Evolutionary conservation across 1,284 basidiomycete species (phyloP).

Genomic region (Cryptococcus sp.): DNA sequence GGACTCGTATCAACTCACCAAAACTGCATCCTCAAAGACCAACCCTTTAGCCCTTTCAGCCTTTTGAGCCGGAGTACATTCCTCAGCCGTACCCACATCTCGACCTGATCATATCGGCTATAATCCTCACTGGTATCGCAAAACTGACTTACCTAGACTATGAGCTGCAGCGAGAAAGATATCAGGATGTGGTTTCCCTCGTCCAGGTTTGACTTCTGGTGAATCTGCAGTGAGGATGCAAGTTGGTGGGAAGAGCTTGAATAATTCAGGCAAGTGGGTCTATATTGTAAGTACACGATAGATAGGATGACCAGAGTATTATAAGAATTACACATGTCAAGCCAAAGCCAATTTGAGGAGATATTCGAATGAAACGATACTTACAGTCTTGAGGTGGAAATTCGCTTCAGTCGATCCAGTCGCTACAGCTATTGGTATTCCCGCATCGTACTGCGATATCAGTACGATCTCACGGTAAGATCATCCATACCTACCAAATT

Average conservation of each 20-base stretch:
- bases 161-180: constrained; percentile 48
- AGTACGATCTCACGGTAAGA: not conserved
- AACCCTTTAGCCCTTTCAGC: constrained; percentile 35
- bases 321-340: too few relatives aligned
- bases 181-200: constrained; percentile 46
- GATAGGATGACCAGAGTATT: not conserved
- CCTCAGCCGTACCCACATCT: constrained; percentile 40
- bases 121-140: not conserved
- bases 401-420: constrained; percentile 41
- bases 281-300: constrained; percentile 3
- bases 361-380: constrained; percentile 3
- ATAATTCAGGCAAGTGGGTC: constrained; percentile 46
- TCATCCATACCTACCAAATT: constrained; percentile 29
- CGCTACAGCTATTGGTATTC: constrained; percentile 46
- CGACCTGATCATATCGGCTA: constrained; percentile 18
- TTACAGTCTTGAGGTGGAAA: constrained; percentile 41
- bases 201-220: constrained; percentile 38
- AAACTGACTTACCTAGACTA: constrained; percentile 29
- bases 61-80: constrained; percentile 28
- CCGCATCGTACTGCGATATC: constrained; percentile 31
- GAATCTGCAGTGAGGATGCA: constrained; percentile 44
- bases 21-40: constrained; percentile 47
- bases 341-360: too few relatives aligned
- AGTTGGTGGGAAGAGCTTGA: constrained; percentile 39
- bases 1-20: constrained; percentile 13